Evolutionary conservation across 345 rosid species (phyloP).

Genomic region (Clausena lansium): DNA sequence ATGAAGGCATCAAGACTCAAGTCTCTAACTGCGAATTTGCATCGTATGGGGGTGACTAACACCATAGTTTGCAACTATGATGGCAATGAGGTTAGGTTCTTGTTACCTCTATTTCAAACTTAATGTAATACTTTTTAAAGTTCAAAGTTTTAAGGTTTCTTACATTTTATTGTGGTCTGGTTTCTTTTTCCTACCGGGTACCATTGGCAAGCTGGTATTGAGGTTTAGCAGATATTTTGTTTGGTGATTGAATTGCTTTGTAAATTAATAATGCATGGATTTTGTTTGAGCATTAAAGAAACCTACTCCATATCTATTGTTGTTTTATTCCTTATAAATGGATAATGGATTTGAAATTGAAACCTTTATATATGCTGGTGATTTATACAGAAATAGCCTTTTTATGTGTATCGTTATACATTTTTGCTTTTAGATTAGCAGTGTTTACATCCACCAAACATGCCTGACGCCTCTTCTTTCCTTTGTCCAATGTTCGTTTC

Average conservation of each 20-base stretch:
- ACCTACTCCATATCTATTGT: neutral
- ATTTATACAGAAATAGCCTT: neutral
- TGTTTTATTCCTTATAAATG: neutral
- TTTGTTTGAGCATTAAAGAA: neutral
- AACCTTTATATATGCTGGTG: neutral
- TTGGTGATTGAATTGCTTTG: neutral
- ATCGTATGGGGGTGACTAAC: constrained; percentile 94
- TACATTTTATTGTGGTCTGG: neutral
- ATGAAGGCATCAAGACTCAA: constrained; percentile 76
- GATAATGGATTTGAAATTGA: neutral
- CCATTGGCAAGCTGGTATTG: neutral
- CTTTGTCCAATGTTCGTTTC: neutral
- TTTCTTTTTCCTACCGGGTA: neutral
- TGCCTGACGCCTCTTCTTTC: neutral
- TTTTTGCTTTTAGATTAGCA: neutral
- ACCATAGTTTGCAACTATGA: constrained; percentile 90
- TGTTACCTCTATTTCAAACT: neutral
- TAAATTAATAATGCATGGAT: neutral
- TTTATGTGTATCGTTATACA: neutral
- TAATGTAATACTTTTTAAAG: neutral
- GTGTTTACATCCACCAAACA: neutral
- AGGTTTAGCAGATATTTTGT: neutral
- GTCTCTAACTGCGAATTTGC: constrained; percentile 90
- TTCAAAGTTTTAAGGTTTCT: neutral
- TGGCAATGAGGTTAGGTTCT: constrained; percentile 80